Evolutionary conservation across 345 rosid genomes (phyloP), one percentile per base, ranked within the genome.

Genomic region (Brassica juncea): DNA sequence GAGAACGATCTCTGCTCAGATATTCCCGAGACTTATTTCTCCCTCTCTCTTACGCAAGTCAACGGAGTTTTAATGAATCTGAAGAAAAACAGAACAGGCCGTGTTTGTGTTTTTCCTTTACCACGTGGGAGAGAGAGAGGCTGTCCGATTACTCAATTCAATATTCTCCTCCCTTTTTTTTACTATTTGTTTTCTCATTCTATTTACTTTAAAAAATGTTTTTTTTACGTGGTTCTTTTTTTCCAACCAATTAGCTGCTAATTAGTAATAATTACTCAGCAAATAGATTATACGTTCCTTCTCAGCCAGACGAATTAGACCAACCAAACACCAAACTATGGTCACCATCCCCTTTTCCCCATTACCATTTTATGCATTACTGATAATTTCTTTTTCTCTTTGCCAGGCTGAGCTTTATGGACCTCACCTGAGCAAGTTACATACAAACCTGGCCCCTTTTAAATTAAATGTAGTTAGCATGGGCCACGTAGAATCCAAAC

Each of bases 291-390:
- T 39, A 68, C 57, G 61, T 73, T 79, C 44, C 27, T 47, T 73
- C 73, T 73, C 64, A 72, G 31, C 78, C 74, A 79, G 32, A 67
- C 78, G 25, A 31, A 73, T 66, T 68, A 73, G 73, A 79, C 73
- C 82, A 79, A 67, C 74, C 69, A 73, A 79, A 79, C 32, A 73
- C 74, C 77, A 67, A 79, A 73, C 64, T n/a, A 52, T 72, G 69
- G 69, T 71, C 75, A 28, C 21, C 68, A 78, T 66, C 72, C 77
- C 72, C 0, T 65, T 16, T 57, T 64, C 35, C 27, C 47, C 3
- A 35, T 39, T 39, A 8, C 47, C 47, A 39, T 39, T 39, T 39
- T 39, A 39, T 39, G 47, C 47, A n/a, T n/a, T n/a, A n/a, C n/a
- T n/a, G n/a, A n/a, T n/a, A n/a, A n/a, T n/a, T n/a, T n/a, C n/a